A percentile compares a stretch with the other conserved stretches of the same genome.
These are phyloP conservation scores for Botrytis galanthina DNA, from an alignment of 2,329 filamentous ascomycete genomes.

Conservation along the genomic window DNA sequence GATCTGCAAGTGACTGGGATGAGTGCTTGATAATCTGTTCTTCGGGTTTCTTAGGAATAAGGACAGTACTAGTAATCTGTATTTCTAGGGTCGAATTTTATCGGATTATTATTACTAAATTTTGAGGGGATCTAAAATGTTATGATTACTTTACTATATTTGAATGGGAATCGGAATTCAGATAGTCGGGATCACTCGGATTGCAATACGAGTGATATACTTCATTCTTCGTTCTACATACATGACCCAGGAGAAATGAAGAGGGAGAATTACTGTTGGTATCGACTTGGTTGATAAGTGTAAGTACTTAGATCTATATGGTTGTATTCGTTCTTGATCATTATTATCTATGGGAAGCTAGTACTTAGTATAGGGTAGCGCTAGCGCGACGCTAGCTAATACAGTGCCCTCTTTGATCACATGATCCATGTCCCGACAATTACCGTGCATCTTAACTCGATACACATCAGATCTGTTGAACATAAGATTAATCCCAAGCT, in stretches of 20 bases:
- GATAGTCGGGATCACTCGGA: not conserved
- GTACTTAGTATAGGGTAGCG: too few relatives aligned
- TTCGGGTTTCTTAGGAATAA: not conserved
- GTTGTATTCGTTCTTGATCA: too few relatives aligned
- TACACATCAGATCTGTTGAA: not conserved
- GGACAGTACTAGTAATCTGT: not conserved
- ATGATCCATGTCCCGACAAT: too few relatives aligned
- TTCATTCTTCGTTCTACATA: not conserved
- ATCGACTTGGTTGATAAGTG: too few relatives aligned
- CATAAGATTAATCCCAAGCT: not conserved
- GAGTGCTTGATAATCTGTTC: not conserved
- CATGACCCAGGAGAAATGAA: not conserved
- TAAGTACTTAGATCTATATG: too few relatives aligned
- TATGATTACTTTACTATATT: not conserved
- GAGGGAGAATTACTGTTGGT: not conserved
- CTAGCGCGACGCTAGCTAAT: too few relatives aligned
- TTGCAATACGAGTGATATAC: not conserved
- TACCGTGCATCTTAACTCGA: not conserved
- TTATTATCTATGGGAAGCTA: too few relatives aligned
- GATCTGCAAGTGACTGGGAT: not conserved
- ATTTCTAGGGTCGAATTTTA: not conserved
- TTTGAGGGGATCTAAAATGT: not conserved
- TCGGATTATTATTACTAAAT: not conserved
- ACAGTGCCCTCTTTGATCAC: too few relatives aligned
- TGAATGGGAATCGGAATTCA: too few relatives aligned